Evolutionary conservation across 129 eudicot genomes (phyloP).

Genomic region (Flaveria trinervia): DNA sequence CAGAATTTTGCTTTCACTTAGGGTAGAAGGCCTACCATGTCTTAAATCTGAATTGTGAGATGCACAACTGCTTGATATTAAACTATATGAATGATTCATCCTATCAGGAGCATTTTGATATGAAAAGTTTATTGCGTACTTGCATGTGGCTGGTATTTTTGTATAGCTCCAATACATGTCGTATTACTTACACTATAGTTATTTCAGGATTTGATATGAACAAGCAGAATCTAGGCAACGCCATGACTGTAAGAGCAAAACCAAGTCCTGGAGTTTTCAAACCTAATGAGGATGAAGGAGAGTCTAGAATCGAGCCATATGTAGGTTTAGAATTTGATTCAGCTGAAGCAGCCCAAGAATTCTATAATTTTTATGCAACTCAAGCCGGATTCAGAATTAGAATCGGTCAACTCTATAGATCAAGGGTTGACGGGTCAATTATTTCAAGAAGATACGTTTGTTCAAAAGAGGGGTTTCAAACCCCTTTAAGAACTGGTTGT

Average conservation of each 20-base stretch:
- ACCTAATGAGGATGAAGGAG: conserved; percentile 57
- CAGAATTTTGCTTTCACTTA: background rate
- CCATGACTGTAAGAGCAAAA: conserved; percentile 62
- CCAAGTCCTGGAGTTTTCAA: conserved; percentile 43
- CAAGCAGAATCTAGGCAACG: conserved; percentile 52
- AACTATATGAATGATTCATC: background rate
- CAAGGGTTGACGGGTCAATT: conserved; percentile 74
- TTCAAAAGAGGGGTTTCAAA: conserved; percentile 84
- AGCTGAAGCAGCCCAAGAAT: conserved; percentile 77
- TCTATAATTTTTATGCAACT: conserved; percentile 61
- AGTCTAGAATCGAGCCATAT: conserved; percentile 57
- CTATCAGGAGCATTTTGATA: conserved; percentile 11
- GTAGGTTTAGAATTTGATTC: conserved; percentile 81
- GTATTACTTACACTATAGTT: background rate
- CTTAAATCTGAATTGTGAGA: background rate
- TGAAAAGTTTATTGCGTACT: background rate
- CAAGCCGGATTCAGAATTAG: conserved; percentile 72
- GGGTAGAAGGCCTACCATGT: conserved; percentile 10
- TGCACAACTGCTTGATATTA: conserved; percentile 8
- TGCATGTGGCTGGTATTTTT: background rate
- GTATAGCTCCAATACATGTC: conserved; percentile 5
- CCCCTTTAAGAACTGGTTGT: conserved; percentile 77
- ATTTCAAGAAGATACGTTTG: conserved; percentile 78
- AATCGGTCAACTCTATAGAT: conserved; percentile 75
- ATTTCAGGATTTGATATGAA: conserved; percentile 72